Percentiles rank a stretch among this genome's conserved stretches.
phyloP scores from a whole-genome alignment of 1,284 basidiomycete genomes.

The Austroboletus sp. region DNA sequence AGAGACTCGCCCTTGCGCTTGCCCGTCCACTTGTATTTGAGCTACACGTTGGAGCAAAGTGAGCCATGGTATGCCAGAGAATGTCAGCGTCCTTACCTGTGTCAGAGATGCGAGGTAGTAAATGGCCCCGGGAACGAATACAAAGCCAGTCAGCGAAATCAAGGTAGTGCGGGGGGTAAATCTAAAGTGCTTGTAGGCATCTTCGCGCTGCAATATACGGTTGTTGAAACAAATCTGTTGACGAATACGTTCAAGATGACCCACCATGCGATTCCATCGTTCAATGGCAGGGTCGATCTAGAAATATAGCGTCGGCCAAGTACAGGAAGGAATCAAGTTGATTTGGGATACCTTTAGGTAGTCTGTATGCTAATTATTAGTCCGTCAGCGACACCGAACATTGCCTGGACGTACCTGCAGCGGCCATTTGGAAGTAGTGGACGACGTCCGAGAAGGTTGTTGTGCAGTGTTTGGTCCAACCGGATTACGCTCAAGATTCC shows the following conservation, averaged over 20 bases:
- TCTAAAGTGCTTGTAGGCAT: constrained; percentile 70
- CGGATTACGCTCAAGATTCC: constrained; percentile 3
- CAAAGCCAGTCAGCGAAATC: constrained; percentile 44
- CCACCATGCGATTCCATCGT: constrained; percentile 72
- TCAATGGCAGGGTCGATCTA: constrained; percentile 76
- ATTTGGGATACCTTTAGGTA: constrained; percentile 24
- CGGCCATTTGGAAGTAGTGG: constrained; percentile 24
- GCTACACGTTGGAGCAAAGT: constrained; percentile 26
- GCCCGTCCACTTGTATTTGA: constrained; percentile 45
- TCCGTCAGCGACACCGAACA: constrained; percentile 11
- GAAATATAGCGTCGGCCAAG: constrained; percentile 1
- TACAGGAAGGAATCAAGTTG: background rate
- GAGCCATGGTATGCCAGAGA: background rate
- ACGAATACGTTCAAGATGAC: constrained; percentile 9
- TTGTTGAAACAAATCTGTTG: background rate
- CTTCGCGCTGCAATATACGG: constrained; percentile 58
- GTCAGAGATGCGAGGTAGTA: constrained; percentile 35
- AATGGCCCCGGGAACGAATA: constrained; percentile 44
- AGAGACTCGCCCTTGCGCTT: constrained; percentile 43
- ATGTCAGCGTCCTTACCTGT: constrained; percentile 29
- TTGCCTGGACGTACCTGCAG: constrained; percentile 27
- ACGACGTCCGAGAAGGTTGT: constrained; percentile 26
- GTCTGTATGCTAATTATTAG: constrained; percentile 14
- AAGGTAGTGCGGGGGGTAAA: constrained; percentile 62
- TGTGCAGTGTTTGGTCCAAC: constrained; percentile 32